A percentile compares a stretch with the other conserved stretches of the same genome.
phyloP scores from a whole-genome alignment of 345 rosid species.

The Populus pruinosa region DNA sequence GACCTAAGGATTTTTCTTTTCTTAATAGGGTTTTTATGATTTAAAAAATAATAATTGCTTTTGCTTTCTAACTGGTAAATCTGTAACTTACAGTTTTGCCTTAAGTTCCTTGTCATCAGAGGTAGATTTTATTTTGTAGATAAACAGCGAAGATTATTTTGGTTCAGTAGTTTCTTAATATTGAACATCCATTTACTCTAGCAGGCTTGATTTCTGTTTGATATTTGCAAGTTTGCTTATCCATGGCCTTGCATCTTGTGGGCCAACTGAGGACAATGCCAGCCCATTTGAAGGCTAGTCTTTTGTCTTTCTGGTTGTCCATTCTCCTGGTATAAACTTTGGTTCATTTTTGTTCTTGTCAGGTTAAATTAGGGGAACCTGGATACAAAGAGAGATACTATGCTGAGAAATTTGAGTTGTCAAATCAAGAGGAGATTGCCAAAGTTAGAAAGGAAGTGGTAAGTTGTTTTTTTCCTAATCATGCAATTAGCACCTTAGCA shows the following conservation, averaged over 20 bases:
- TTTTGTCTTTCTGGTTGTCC: not conserved
- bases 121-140: not conserved
- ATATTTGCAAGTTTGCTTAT: not conserved
- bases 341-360: constrained; percentile 2
- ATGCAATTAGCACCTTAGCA: not conserved
- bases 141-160: not conserved
- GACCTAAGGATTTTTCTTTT: not conserved
- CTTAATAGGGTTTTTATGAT: not conserved
- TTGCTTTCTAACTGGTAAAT: not conserved
- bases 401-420: constrained; percentile 68
- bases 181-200: not conserved
- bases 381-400: constrained; percentile 95
- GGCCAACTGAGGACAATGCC: constrained; percentile 1
- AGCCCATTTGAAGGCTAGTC: not conserved
- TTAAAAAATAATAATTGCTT: not conserved
- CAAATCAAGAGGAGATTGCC: constrained; percentile 57
- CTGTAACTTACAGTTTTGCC: not conserved
- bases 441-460: constrained; percentile 70
- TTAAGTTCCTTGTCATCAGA: not conserved
- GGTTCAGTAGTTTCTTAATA: not conserved
- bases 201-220: not conserved
- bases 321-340: not conserved
- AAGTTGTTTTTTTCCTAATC: constrained; percentile 28
- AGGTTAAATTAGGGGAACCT: constrained; percentile 94
- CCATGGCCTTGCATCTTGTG: not conserved